Base-by-base conservation (phyloP, 345 rosid species). In the Draba incana region DNA sequence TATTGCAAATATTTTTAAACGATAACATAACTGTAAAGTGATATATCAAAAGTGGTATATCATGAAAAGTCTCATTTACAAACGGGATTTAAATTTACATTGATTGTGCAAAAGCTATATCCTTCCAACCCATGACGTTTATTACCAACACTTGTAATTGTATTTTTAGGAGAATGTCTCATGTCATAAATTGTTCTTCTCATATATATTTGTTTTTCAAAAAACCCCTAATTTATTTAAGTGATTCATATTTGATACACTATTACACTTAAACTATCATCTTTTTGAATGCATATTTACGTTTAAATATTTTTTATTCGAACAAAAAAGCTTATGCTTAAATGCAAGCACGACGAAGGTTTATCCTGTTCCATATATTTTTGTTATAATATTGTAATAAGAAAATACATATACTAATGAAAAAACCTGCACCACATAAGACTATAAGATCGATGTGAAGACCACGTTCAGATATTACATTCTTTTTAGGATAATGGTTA, bases 261-360 rank as follows among this genome's bases (percentile, higher is more conserved):
- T 37, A 64, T 9, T 24, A 42, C 37, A 25, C 24, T 2, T 42
- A n/a, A 4, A 42, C 25, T 39, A 57, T 13, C 27, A 64, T 38
- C 2, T 7, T 38, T 64, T 5, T 6, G 6, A 28, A 42, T 64
- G 62, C 42, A 28, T 27, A 37, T 50, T 20, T 38, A 37, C 37
- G 27, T 39, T 5, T 0, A 27, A 14, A 6, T 28, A 0, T 2
- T 13, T 0, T 0, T 2, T 33, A 53, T 13, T 44, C 23, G 5
- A 39, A 50, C 4, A 20, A 9, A n/a, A 42, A 49, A 39, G 35
- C 24, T 12, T 41, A 39, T 41, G 50, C 66, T 11, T 15, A 49
- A 59, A 53, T 62, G 69, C 48, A 62, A 62, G 75, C 75, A 71
- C 75, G 68, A 62, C 75, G 39, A 24, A 70, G 16, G 13, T 24